Evolutionary conservation across 352 stramenopile genomes (phyloP), one percentile per base, ranked within the genome.

Genomic region (Phytophthora ohioensis): DNA sequence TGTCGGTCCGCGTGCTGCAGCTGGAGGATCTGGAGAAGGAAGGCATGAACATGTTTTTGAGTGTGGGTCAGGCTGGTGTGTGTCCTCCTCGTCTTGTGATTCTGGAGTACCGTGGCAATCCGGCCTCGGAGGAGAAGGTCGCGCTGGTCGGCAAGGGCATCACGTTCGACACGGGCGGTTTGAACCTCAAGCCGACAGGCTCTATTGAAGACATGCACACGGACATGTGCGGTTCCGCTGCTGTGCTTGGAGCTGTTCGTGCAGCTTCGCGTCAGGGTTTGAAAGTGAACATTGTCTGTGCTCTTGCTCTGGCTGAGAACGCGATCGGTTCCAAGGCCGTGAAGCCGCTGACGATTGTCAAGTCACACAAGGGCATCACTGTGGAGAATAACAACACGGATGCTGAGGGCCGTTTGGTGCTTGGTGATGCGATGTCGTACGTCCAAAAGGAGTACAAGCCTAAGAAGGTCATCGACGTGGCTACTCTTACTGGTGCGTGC

Each of bases 91-190:
- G 90, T 15, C 88, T 97, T 17, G 89, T 96, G 34, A 84, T 97
- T 48, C 78, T 97, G 34, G 84, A 94, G 66, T 97, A 97, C 71
- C 66, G 60, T 45, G 88, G 88, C 31, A 87, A 93, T 64, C 81
- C 87, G 1, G 76, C 85, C 13, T 81, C 80, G 11, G 74, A 89
- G 6, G 76, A 91, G 12, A 90, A 80, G 51, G 74, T 96, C 7
- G 92, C 88, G 12, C 69, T 99, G 13, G 91, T 99, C 32, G 96
- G 96, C 42, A 99, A 99, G 76, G 95, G 93, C 15, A 88, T 99
- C 51, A 98, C 91, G 48, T 99, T 98, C 64, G 96, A 99, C 76
- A 97, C 94, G 0, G 96, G 96, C n/a, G 96, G 96, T 12, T 80
- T 98, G 59, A 98, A 98, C 81, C 79, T 98, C 46, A 99, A 99